Percentiles rank a stretch among this genome's conserved stretches.
These are phyloP conservation scores for Prunus fruticosa DNA, from an alignment of 306 rosid genomes.

Conservation along the genomic window DNA sequence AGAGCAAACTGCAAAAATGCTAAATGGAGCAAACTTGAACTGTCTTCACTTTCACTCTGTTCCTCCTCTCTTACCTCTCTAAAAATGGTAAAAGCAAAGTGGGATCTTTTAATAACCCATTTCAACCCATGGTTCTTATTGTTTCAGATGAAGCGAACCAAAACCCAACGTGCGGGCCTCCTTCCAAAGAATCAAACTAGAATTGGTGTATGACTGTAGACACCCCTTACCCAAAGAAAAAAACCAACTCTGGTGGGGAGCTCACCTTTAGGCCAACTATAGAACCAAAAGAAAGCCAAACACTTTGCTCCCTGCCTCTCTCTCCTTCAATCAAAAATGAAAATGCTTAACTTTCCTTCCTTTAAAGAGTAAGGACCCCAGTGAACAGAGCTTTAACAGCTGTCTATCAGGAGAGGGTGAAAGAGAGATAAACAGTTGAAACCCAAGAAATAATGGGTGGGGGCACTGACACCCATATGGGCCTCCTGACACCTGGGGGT, in stretches of 20 bases:
- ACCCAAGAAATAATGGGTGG: constrained; percentile 43
- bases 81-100: constrained; percentile 25
- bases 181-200: constrained; percentile 34
- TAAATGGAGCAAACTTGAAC: constrained; percentile 24
- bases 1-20: constrained; percentile 20
- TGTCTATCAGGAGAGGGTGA: constrained; percentile 32
- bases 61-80: background rate
- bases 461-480: constrained; percentile 47
- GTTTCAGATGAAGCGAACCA: constrained; percentile 69
- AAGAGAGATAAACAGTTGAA: background rate
- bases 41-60: constrained; percentile 5
- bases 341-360: constrained; percentile 8
- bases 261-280: constrained; percentile 32
- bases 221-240: constrained; percentile 8
- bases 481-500: constrained; percentile 51
- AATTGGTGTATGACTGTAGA: constrained; percentile 23
- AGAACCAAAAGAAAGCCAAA: constrained; percentile 20
- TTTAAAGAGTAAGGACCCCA: constrained; percentile 27
- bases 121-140: constrained; percentile 38
- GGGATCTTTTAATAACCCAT: constrained; percentile 41
- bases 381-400: constrained; percentile 43
- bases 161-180: constrained; percentile 81
- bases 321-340: background rate
- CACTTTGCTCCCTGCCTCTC: background rate
- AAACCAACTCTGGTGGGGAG: constrained; percentile 35